These are phyloP conservation scores for Clavispora fructus DNA, from an alignment of 805 yeast species.

Conservation along the genomic window DNA sequence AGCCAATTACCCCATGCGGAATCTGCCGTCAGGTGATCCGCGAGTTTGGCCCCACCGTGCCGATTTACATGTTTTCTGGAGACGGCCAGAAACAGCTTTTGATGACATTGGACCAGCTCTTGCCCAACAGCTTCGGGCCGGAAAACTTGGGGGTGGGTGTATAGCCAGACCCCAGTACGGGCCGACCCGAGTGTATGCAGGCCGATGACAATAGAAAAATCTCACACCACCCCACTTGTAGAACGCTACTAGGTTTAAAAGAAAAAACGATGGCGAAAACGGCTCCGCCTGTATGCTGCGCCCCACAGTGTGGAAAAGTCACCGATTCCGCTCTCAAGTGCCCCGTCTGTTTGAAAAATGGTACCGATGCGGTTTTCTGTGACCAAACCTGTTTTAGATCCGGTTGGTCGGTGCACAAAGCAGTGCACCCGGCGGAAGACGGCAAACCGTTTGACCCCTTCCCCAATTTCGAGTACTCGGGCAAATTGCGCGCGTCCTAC, in stretches of 20 bases:
- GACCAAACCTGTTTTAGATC: slow-evolving; percentile 77
- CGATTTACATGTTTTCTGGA: slow-evolving; percentile 63
- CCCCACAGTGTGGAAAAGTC: slow-evolving; percentile 80
- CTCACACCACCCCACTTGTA: not conserved
- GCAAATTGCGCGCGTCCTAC: slow-evolving; percentile 69
- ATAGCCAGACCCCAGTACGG: no score
- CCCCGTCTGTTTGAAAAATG: slow-evolving; percentile 83
- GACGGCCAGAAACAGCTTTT: slow-evolving; percentile 42
- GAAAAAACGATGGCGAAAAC: not conserved
- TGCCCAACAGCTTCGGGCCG: slow-evolving; percentile 88
- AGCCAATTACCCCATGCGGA: slow-evolving; percentile 84
- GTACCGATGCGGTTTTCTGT: slow-evolving; percentile 64
- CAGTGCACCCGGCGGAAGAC: slow-evolving; percentile 56
- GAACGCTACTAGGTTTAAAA: not conserved
- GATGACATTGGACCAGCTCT: slow-evolving; percentile 53
- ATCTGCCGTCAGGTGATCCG: slow-evolving; percentile 86
- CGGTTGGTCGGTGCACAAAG: slow-evolving; percentile 69
- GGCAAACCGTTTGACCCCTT: slow-evolving; percentile 78
- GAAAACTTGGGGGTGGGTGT: slow-evolving; percentile 43
- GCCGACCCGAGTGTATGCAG: not conserved
- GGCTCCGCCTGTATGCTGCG: slow-evolving; percentile 46
- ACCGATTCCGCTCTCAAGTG: slow-evolving; percentile 77
- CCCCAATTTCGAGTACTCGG: slow-evolving; percentile 71
- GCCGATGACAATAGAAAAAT: not conserved
- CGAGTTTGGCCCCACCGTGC: slow-evolving; percentile 62